Evolutionary conservation across 257 asterid species (phyloP), one percentile per base, ranked within the genome.

Genomic region (Nicotiana attenuata): DNA sequence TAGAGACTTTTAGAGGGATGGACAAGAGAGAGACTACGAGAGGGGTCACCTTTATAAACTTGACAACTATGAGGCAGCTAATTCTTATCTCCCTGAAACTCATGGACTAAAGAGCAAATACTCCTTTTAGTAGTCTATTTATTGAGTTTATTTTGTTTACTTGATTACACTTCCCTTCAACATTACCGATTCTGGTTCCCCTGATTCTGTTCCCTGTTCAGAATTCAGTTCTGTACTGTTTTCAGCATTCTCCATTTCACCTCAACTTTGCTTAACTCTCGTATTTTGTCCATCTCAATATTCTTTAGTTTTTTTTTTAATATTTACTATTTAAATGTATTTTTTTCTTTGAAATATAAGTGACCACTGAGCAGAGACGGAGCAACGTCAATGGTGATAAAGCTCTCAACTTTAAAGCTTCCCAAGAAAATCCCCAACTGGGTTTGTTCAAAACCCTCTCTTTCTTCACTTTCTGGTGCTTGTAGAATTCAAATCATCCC

Each of bases 391-490:
- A 95, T 95, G 98, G 93, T 94, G 35, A 88, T 86, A 85, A 95
- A 88, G 87, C 88, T 88, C 78, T 86, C 88, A 81, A 82, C 90
- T 81, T 82, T 86, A 29, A 68, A 85, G 4, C 81, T 89, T 61
- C 84, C 89, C 56, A 81, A 82, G 84, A 84, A 90, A 90, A 83
- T 88, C 13, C 82, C 89, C n/a, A 81, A 81, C 24, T 83, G 93
- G 91, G 89, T 83, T 84, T 80, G 84, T 82, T 61, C 69, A 3
- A 86, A 75, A 64, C 81, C 91, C 28, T 81, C 31, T 66, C 60
- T 93, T 84, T 93, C 92, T 81, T 91, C 98, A 52, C 65, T 84
- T 81, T 88, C 97, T 22, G 83, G 90, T 80, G 97, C 93, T 67
- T 77, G 83, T 75, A 80, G 17, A 45, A 79, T 87, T 65, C 87